Base-by-base conservation (phyloP, 805 yeast genomes). In the Metschnikowia koreensis region DNA sequence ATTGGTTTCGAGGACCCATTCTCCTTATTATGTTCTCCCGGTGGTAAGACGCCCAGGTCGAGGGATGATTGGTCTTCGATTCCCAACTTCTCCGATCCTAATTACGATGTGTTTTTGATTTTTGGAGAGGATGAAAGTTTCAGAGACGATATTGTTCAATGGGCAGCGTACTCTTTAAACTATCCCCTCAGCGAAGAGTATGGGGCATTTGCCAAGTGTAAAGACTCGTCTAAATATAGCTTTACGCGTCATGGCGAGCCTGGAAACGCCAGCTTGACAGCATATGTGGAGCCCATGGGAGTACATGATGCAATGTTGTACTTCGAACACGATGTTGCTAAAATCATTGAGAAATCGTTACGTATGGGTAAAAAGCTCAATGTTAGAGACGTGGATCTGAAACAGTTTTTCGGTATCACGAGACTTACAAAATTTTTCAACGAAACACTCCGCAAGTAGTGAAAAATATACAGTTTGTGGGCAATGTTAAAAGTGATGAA, bases 121-220 rank as follows among this genome's bases (percentile, higher is more conserved):
- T 53, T 58, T 7, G 77, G 78, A 17, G 78, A 74, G 60, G 75
- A 73, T 48, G 79, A 74, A 55, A 60, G 63, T 15, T 74, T 74
- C 53, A 61, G 77, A 51, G 78, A 74, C 56, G 75, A 71, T 48
- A 59, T 73, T 22, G 57, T 68, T 44, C 66, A 64, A 43, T 74
- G 75, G 74, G 58, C 64, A 8, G 59, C 63, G 38, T 59, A 64
- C 41, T 73, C 75, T 4, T 58, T 71, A 29, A 63, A 60, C 38
- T 65, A 65, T 29, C 71, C 73, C 1, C 60, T 58, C 40, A 55
- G 53, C 45, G 57, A 51, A 3, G 58, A 54, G 41, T 70, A 65
- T 47, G 72, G 73, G 17, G 55, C 63, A 45, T 66, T 70, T 27
- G 51, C 63, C 43, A 57, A 60, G 33, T 46, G 53, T 15, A 56